Conservation (phyloP, 768 basidiomycete genomes). For the Collybiopsis luxurians region DNA sequence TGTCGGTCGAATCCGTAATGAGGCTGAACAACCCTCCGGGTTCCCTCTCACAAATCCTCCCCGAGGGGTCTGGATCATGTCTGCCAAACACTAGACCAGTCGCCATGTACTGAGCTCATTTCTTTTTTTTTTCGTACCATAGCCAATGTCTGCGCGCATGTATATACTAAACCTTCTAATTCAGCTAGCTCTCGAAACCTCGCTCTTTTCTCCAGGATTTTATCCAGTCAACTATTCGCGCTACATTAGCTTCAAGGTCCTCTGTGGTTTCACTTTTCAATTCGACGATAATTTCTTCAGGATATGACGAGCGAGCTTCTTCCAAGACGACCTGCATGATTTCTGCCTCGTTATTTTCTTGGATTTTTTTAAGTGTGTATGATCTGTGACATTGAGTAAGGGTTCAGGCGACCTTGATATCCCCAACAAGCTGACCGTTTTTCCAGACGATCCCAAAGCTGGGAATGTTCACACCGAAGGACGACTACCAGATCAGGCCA, state of each 20-base stretch:
- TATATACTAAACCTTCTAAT: too few relatives aligned
- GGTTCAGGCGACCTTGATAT: not conserved
- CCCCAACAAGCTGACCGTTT: conserved; percentile 56
- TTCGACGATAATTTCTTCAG: conserved; percentile 83
- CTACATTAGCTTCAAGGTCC: conserved; percentile 86
- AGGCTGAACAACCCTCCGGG: conserved; percentile 25
- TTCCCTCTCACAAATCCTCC: too few relatives aligned
- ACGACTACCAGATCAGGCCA: conserved; percentile 97
- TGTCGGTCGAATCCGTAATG: conserved; percentile 33
- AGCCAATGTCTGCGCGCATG: too few relatives aligned
- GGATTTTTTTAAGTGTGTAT: conserved; percentile 90
- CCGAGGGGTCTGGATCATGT: too few relatives aligned
- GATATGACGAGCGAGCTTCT: conserved; percentile 86
- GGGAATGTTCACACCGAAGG: conserved; percentile 81
- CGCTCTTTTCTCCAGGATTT: conserved; percentile 58
- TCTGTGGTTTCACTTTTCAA: conserved; percentile 72
- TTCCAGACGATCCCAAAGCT: conserved; percentile 89
- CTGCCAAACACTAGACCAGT: too few relatives aligned
- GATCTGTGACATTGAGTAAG: conserved; percentile 34
- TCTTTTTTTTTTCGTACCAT: too few relatives aligned
- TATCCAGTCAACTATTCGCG: conserved; percentile 87
- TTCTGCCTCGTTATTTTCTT: conserved; percentile 98
- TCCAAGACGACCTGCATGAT: conserved; percentile 93
- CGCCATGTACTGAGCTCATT: too few relatives aligned
- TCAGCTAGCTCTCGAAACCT: conserved; percentile 13